Evolutionary conservation across 225 moss, liverwort and hornwort species (phyloP), one percentile per base, ranked within the genome.

Genomic region (Pseudisothecium myosuroides): DNA sequence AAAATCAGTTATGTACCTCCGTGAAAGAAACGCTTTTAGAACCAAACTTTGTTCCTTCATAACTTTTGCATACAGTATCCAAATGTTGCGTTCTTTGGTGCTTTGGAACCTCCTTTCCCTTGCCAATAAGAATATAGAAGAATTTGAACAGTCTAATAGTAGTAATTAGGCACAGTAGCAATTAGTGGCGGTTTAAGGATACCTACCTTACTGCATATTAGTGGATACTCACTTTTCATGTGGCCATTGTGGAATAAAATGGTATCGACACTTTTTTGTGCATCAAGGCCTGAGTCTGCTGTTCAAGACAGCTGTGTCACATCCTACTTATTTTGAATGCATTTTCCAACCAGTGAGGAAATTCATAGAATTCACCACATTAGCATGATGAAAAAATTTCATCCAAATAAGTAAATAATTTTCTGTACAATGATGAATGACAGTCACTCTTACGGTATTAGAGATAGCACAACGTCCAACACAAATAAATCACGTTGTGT

Each of bases 401-500:
- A 55, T 54, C 14, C 54, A 12, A 50, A 23, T 14, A 78, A 54
- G 15, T 24, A 16, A 24, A 16, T 37, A 55, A 17, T 78, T 78
- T 1, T 37, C 37, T 78, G 37, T 24, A 26, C 16, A n/a, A 55
- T 37, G 37, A 54, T 76, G n/a, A 56, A 79, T 26, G 17, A 27
- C 0, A 39, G 1, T 27, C 56, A 17, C 26, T 56, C 26, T 26
- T 27, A 1, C 0, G 0, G 17, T n/a, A 56, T 56, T 11, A 39
- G 17, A 58, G 28, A 58, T 79, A 27, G n/a, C n/a, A n/a, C n/a
- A n/a, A 54, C n/a, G 27, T 56, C 6, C 58, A 58, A 26, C 17
- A 27, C 7, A 17, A 37, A 78, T n/a, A 17, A 55, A 56, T 37
- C 11, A 17, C 6, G 6, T 17, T 56, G 11, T 58, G 1, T 56